phyloP scores from a whole-genome alignment of 768 basidiomycete genomes.

The Tulasnella sp. region DNA sequence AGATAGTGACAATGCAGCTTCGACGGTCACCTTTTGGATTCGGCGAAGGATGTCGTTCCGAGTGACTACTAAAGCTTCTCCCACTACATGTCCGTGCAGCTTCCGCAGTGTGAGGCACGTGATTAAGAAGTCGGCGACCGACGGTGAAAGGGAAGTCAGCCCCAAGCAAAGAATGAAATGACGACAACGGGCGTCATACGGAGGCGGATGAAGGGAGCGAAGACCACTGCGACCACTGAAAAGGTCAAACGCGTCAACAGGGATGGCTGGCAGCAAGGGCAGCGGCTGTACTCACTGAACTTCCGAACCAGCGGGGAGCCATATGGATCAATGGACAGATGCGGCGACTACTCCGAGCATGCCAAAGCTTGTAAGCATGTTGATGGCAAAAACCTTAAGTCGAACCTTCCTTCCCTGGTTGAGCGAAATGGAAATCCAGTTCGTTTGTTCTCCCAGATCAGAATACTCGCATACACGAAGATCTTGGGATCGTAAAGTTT shows the following conservation, averaged over 20 bases:
- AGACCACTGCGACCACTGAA: not conserved
- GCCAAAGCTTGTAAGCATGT: not conserved
- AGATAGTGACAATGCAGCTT: not conserved
- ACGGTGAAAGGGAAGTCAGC: not conserved
- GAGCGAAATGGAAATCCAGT: not conserved
- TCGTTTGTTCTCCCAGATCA: not conserved
- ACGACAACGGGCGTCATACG: not conserved
- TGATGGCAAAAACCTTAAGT: not conserved
- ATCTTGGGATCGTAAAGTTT: not conserved
- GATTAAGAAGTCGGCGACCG: slow-evolving; percentile 6
- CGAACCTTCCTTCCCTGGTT: not conserved
- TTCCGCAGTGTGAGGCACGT: not conserved
- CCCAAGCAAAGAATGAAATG: not conserved
- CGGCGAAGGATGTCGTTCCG: not conserved
- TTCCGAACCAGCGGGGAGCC: not conserved
- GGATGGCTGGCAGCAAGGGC: not conserved
- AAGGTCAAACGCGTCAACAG: not conserved
- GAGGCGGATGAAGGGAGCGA: not conserved
- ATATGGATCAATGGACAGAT: slow-evolving; percentile 2
- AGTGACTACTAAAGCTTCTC: not conserved
- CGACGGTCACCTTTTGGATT: not conserved
- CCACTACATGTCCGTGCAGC: not conserved
- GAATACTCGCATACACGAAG: not conserved
- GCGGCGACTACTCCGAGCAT: not conserved
- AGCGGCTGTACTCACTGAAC: not conserved